These are phyloP conservation scores for Chalciporus piperatus DNA, from an alignment of 768 basidiomycete genomes.

Conservation along the genomic window DNA sequence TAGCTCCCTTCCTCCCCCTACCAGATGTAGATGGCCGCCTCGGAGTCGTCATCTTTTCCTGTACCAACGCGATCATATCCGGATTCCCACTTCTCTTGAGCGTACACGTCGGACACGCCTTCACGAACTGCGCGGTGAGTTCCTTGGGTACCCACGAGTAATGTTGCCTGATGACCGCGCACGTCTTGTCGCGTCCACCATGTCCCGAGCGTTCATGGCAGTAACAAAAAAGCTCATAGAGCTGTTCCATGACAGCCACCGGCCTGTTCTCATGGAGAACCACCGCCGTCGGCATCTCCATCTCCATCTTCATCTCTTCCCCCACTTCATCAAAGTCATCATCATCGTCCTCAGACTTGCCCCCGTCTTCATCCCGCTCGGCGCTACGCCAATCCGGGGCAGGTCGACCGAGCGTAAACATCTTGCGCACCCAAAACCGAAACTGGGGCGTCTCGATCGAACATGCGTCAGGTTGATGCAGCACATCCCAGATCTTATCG, in stretches of 20 bases:
- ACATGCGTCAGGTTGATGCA: conserved; percentile 49
- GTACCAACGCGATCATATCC: conserved; percentile 12
- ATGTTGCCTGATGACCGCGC: conserved; percentile 56
- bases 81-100: conserved; percentile 40
- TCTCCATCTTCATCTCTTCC: not conserved
- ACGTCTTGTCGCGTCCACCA: conserved; percentile 80
- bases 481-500: conserved; percentile 68
- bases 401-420: conserved; percentile 54
- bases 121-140: conserved; percentile 75
- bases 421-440: conserved; percentile 81
- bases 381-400: conserved; percentile 2
- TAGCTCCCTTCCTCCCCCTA: not conserved
- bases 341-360: not conserved
- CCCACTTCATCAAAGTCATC: not conserved
- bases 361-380: not conserved
- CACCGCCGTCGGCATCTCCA: conserved; percentile 36
- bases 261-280: conserved; percentile 70
- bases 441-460: conserved; percentile 61
- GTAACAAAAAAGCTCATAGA: conserved; percentile 75
- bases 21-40: not conserved
- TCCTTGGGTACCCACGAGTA: conserved; percentile 88
- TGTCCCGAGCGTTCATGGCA: conserved; percentile 66
- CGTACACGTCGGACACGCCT: conserved; percentile 73
- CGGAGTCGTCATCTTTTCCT: not conserved
- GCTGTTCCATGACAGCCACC: conserved; percentile 73